Evolutionary conservation across 768 basidiomycete genomes (phyloP).

Genomic region (Strobilomyces echinocephalus): DNA sequence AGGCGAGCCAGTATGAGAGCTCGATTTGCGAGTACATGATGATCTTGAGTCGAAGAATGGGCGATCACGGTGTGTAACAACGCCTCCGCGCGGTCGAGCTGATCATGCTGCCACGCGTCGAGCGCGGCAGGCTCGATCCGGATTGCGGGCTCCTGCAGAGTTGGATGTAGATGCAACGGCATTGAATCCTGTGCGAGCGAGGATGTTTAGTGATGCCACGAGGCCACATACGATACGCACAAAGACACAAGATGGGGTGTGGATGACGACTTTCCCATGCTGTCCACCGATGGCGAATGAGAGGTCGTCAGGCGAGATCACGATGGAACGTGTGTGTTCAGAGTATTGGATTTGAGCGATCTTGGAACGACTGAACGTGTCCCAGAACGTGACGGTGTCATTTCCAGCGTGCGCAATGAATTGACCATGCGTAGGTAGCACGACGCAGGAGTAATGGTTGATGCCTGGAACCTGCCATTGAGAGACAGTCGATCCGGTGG

Average conservation of each 20-base stretch:
- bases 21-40: background rate
- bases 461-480: background rate
- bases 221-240: background rate
- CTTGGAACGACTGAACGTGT: background rate
- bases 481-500: background rate
- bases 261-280: background rate
- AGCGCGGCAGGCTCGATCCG: background rate
- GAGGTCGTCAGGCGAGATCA: background rate
- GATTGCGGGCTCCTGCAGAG: background rate
- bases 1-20: background rate
- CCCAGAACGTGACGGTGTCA: background rate
- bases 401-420: background rate
- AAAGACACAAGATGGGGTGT: background rate
- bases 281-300: background rate
- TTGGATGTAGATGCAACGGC: background rate
- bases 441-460: background rate
- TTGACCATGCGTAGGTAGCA: background rate
- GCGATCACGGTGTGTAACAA: background rate
- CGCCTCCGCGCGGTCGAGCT: background rate
- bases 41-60: background rate
- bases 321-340: background rate
- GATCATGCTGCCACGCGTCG: background rate
- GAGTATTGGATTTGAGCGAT: background rate
- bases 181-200: background rate
- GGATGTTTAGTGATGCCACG: background rate